Evolutionary conservation across 1,284 basidiomycete species (phyloP).

Genomic region (Ganoderma leucocontextum): DNA sequence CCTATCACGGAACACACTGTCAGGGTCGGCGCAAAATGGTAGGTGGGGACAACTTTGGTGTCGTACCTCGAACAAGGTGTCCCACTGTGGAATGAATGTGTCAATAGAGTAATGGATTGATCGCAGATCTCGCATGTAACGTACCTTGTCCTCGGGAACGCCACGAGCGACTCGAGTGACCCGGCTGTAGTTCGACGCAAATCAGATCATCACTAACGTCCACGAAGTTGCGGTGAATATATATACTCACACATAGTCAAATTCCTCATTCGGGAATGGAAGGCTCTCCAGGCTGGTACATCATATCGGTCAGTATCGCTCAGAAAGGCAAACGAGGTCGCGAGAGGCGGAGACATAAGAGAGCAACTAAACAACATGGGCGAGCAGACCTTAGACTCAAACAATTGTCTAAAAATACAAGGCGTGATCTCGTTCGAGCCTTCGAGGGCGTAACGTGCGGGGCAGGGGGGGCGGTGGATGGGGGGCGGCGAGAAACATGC

Average conservation of each 20-base stretch:
- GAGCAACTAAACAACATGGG: background rate
- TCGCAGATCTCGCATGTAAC: conserved; percentile 27
- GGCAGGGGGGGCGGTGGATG: background rate
- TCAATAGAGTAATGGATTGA: conserved; percentile 18
- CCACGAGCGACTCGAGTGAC: conserved; percentile 73
- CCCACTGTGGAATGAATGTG: conserved; percentile 56
- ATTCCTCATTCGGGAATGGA: conserved; percentile 73
- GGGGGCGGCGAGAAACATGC: background rate
- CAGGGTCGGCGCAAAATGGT: conserved; percentile 16
- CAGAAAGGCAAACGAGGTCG: background rate
- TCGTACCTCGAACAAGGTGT: conserved; percentile 59
- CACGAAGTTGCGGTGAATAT: conserved; percentile 1
- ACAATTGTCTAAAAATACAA: background rate
- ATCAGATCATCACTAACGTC: conserved; percentile 30
- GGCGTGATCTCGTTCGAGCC: background rate
- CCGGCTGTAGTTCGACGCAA: conserved; percentile 50
- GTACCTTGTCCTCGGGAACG: conserved; percentile 75
- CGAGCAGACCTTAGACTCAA: background rate
- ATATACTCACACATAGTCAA: conserved; percentile 71
- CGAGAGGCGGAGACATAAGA: background rate
- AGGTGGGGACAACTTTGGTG: conserved; percentile 18
- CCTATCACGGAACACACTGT: conserved; percentile 40
- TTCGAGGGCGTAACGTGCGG: background rate
- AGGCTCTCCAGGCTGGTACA: conserved; percentile 64
- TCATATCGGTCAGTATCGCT: conserved; percentile 15